Evolutionary conservation across 2,329 filamentous ascomycete species (phyloP), one percentile per base, ranked within the genome.

Genomic region (Fusarium sulawesiense): DNA sequence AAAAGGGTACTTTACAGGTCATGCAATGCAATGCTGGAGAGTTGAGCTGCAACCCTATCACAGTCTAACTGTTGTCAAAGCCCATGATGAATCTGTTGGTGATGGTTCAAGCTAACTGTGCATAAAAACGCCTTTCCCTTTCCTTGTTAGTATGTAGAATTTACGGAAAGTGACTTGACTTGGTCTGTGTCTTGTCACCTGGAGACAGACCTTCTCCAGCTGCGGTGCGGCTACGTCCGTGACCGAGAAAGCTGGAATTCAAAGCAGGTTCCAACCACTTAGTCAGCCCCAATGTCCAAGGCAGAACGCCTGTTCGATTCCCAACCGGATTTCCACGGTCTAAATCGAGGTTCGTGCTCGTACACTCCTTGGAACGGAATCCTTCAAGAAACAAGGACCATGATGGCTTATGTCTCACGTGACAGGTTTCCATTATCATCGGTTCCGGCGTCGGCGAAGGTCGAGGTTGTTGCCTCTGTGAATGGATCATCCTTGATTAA

Each of bases 241-340:
- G 53, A 56, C 63, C 45, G 53, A 50, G 46, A 65, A 60, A 41
- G 41, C 46, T 65, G 62, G 62, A 64, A 60, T 60, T 49, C n/a
- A 45, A 45, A 64, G 27, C 51, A 48, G 46, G 46, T n/a, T 51
- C 41, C n/a, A n/a, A 32, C 23, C 29, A 18, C 34, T 60, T 53
- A 60, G 54, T 29, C 61, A 66, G 47, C 41, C 42, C 55, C 55
- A 59, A 44, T 25, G 27, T 14, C 45, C 32, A 18, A 56, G 27
- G 27, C 21, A n/a, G 27, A 10, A 29, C 56, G 56, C 62, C 55
- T 61, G 30, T 61, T 61, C 27, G 55, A 66, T 61, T 66, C n/a
- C 14, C 13, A 66, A 18, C 56, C 49, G 21, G 62, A 25, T 60
- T 55, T 42, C 42, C 11, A 46, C 14, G n/a, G 37, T 20, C 46